Conservation (phyloP, 768 basidiomycete genomes). For the Boletus tomentosulus region DNA sequence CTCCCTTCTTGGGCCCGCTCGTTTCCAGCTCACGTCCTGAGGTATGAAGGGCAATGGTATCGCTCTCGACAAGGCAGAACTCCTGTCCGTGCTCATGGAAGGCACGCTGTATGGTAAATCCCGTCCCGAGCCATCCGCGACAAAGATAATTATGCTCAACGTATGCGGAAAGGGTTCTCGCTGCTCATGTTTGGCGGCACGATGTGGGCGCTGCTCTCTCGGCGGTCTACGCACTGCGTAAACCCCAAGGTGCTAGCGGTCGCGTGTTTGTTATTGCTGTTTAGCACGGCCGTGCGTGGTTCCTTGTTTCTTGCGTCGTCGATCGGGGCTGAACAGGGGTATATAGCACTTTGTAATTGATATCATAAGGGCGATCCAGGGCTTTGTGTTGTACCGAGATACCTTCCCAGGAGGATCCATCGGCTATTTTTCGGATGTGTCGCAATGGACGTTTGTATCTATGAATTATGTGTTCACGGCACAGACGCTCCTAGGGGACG, state of each 20-base stretch:
- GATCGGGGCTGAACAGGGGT: neutral
- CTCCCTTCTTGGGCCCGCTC: neutral
- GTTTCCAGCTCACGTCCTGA: neutral
- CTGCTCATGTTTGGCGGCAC: slow-evolving; percentile 33
- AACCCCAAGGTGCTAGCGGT: slow-evolving; percentile 20
- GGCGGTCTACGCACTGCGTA: slow-evolving; percentile 4
- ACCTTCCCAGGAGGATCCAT: slow-evolving; percentile 16
- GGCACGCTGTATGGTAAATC: slow-evolving; percentile 17
- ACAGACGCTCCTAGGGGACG: slow-evolving; percentile 30
- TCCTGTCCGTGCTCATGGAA: slow-evolving; percentile 18
- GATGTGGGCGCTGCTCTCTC: slow-evolving; percentile 20
- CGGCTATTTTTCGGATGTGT: slow-evolving; percentile 23
- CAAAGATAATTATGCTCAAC: neutral
- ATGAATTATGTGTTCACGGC: slow-evolving; percentile 22
- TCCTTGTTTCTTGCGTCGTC: neutral
- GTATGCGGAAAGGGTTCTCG: slow-evolving; percentile 28
- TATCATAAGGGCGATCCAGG: slow-evolving; percentile 23
- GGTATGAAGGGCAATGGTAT: slow-evolving; percentile 4
- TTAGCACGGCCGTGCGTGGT: slow-evolving; percentile 29
- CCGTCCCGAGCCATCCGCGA: too few relatives aligned
- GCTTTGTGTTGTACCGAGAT: slow-evolving; percentile 22
- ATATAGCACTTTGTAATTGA: slow-evolving; percentile 26
- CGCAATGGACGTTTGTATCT: slow-evolving; percentile 27
- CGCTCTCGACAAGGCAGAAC: slow-evolving; percentile 18
- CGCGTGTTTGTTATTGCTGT: slow-evolving; percentile 25